phyloP scores from a whole-genome alignment of 2,329 filamentous ascomycete species.

The Diaporthe sp. region DNA sequence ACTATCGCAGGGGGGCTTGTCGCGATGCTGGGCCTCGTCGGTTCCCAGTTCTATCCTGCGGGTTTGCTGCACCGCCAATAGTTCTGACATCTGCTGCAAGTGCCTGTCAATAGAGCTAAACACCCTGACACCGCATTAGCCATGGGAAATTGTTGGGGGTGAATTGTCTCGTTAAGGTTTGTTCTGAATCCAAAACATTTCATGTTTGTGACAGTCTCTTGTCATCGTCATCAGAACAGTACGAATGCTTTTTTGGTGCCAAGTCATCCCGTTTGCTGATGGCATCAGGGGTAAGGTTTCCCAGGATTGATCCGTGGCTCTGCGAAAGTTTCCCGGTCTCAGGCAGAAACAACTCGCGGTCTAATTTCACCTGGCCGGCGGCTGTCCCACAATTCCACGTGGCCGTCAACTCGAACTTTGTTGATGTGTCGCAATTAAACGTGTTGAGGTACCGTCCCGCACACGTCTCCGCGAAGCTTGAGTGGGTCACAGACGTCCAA shows the following conservation, averaged over 20 bases:
- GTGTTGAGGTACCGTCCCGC: background rate
- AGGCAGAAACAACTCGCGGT: background rate
- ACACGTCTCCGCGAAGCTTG: background rate
- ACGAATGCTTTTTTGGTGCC: background rate
- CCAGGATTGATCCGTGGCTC: background rate
- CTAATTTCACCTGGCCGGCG: background rate
- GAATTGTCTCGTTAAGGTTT: background rate
- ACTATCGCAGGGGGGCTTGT: background rate
- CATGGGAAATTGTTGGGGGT: background rate
- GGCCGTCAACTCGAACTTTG: background rate
- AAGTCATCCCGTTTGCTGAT: background rate
- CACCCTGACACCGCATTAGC: background rate
- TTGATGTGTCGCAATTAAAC: background rate
- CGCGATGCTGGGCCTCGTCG: background rate
- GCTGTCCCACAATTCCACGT: constrained; percentile 9
- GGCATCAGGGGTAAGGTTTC: background rate
- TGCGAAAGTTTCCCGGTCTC: background rate
- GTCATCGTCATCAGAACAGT: background rate
- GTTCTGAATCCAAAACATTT: background rate
- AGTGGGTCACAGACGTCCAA: background rate
- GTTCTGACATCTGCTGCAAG: background rate
- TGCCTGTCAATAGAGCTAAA: background rate
- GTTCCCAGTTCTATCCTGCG: constrained; percentile 6
- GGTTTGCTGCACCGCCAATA: background rate
- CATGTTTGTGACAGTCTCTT: background rate